Evolutionary conservation across 1,284 basidiomycete genomes (phyloP).

Genomic region (Taiwanofungus camphoratus): DNA sequence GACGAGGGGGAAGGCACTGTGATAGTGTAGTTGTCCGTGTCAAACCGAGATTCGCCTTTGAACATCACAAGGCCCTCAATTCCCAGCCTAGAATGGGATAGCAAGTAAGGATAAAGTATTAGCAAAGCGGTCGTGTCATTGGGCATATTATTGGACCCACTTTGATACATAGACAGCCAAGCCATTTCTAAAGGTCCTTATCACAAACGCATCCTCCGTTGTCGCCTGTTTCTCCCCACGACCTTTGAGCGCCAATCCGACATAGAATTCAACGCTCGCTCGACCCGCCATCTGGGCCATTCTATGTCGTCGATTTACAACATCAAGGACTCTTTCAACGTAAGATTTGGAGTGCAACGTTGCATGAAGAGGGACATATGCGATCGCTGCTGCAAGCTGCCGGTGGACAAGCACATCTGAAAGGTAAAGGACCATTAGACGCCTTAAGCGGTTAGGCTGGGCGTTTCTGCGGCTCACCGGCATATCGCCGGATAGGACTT

Average conservation of each 20-base stretch:
- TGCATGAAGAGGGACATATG: slow-evolving; percentile 78
- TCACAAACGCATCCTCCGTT: slow-evolving; percentile 92
- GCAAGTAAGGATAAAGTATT: too few species aligned
- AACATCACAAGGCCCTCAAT: slow-evolving; percentile 94
- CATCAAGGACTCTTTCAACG: slow-evolving; percentile 83
- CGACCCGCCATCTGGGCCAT: slow-evolving; percentile 97
- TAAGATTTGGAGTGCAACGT: slow-evolving; percentile 85
- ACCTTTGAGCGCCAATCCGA: slow-evolving; percentile 85
- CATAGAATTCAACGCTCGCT: slow-evolving; percentile 96
- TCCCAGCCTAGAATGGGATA: slow-evolving; percentile 73
- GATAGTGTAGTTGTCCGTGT: slow-evolving; percentile 88
- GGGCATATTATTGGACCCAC: slow-evolving; percentile 50
- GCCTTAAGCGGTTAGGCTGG: too few species aligned
- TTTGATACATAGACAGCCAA: slow-evolving; percentile 92
- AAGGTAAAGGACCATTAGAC: too few species aligned
- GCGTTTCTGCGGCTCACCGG: slow-evolving; percentile 55
- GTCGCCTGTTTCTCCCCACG: slow-evolving; percentile 44
- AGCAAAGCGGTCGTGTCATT: too few species aligned
- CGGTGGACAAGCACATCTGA: slow-evolving; percentile 91
- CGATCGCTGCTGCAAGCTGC: slow-evolving; percentile 89
- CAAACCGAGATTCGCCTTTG: slow-evolving; percentile 83
- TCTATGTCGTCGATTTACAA: slow-evolving; percentile 90
- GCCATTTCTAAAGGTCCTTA: slow-evolving; percentile 92
- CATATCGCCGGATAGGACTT: slow-evolving; percentile 89
- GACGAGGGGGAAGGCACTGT: slow-evolving; percentile 49